A percentile compares a stretch with the other conserved stretches of the same genome.
Evolutionary conservation across 495 filamentous ascomycete genomes (phyloP).

Genomic region (Cercophora scortea): DNA sequence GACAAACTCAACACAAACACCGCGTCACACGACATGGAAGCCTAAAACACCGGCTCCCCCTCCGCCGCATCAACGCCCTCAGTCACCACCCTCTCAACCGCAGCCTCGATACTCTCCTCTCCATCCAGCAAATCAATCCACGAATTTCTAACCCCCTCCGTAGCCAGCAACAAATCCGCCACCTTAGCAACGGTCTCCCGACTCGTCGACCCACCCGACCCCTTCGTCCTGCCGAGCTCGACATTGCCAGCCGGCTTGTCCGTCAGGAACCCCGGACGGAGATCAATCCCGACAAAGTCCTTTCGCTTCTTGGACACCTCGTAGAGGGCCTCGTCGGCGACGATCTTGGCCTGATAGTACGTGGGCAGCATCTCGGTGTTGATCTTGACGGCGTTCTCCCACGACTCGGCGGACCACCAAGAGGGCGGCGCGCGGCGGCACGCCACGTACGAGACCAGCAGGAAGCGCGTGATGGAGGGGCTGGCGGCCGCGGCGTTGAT

Average conservation of each 20-base stretch:
- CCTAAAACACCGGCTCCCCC: conserved; percentile 36
- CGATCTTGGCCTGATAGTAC: conserved; percentile 69
- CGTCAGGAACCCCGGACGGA: conserved; percentile 61
- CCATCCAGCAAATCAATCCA: conserved; percentile 45
- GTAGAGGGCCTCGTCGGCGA: conserved; percentile 66
- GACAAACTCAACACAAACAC: no score
- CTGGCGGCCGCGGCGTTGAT: conserved; percentile 54
- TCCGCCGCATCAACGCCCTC: conserved; percentile 59
- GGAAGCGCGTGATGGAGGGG: conserved; percentile 58
- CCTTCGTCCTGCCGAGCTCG: conserved; percentile 52
- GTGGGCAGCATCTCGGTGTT: conserved; percentile 49
- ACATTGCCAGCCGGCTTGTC: conserved; percentile 55
- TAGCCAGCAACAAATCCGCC: conserved; percentile 55
- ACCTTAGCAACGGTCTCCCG: conserved; percentile 65
- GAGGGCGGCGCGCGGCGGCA: conserved; percentile 49
- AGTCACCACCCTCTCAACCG: conserved; percentile 55
- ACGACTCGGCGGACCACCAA: conserved; percentile 62
- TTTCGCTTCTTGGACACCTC: conserved; percentile 36
- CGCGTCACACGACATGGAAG: no score
- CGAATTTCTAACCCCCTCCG: conserved; percentile 34
- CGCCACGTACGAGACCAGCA: conserved; percentile 62
- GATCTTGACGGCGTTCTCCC: conserved; percentile 39
- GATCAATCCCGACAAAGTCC: conserved; percentile 54
- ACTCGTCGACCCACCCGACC: conserved; percentile 45
- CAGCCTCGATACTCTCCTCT: conserved; percentile 50